Evolutionary conservation across 345 rosid genomes (phyloP).

Genomic region (Fremontodendron californicum): DNA sequence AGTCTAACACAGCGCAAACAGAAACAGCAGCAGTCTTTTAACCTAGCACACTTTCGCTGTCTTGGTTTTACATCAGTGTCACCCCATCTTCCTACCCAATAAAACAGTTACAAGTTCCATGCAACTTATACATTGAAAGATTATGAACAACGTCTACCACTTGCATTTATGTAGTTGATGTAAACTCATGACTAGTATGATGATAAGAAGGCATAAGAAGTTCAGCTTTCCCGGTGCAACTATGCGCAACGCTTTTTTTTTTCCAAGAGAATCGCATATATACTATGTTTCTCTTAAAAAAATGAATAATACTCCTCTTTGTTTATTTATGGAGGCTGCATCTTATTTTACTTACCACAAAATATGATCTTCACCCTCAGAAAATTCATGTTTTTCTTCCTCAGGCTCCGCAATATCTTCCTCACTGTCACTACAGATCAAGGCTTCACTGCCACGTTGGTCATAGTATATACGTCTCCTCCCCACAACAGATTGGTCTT

Average conservation of each 20-base stretch:
- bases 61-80: neutral
- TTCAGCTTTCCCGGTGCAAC: neutral
- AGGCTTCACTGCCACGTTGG: slow-evolving; percentile 89
- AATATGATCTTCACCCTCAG: slow-evolving; percentile 78
- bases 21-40: neutral
- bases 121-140: slow-evolving; percentile 4
- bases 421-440: slow-evolving; percentile 94
- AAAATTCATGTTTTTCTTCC: slow-evolving; percentile 77
- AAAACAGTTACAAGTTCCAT: neutral
- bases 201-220: neutral
- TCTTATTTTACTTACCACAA: slow-evolving; percentile 52
- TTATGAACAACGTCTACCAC: neutral
- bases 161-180: neutral
- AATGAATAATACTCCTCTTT: neutral
- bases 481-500: slow-evolving; percentile 98
- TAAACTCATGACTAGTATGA: neutral
- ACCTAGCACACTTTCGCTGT: neutral
- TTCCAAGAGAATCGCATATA: neutral
- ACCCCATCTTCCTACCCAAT: neutral
- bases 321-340: neutral
- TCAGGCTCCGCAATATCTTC: slow-evolving; percentile 77
- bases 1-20: neutral
- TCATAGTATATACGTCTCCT: slow-evolving; percentile 97
- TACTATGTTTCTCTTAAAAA: neutral
- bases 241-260: neutral